Base-by-base conservation (phyloP, 306 rosid genomes). In the Hippophae rhamnoides region DNA sequence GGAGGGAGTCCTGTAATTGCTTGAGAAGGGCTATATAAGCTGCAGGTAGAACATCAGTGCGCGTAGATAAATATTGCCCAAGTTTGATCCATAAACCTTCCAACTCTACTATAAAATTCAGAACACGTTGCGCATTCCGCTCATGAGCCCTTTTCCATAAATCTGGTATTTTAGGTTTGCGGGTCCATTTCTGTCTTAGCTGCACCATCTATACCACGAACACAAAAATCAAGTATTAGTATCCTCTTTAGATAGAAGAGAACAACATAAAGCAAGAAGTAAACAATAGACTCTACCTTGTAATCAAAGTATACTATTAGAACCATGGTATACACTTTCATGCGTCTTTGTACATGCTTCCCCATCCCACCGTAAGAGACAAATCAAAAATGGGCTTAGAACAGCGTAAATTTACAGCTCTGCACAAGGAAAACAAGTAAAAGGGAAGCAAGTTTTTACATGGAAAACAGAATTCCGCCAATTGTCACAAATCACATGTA, bases 21-120 rank as follows among this genome's bases (percentile, higher is more conserved):
- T 53, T 86, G 81, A 93, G 84, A 73, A 80, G 81, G 43, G 66
- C 61, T 58, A 82, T 89, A 69, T 93, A 93, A 62, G 97, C 89
- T 46, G 75, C 74, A 14, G 99, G 99, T 56, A 93, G 93, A 67
- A 93, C 99, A 84, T 93, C 99, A 44, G 99, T 97, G 41, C 97
- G 86, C 11, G 99, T 89, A 56, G 99, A 93, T 73, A 93, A 67
- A 75, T 89, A 93, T 75, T 93, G 99, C 65, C 99, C 99, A 62
- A 93, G 83, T 75, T 93, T 93, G 72, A 93, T 95, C 99, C 99
- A 93, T 86, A 93, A 69, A 67, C 99, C 97, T 80, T 88, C 99
- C 81, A 93, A 72, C 80, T 84, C 86, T 67, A 88, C 62, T 42
- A 93, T 86, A 81, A 93, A 69, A 66, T 58, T 80, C 62, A 88